Evolutionary conservation across 306 rosid genomes (phyloP), one percentile per base, ranked within the genome.

Genomic region (Ormosia semicastrata): DNA sequence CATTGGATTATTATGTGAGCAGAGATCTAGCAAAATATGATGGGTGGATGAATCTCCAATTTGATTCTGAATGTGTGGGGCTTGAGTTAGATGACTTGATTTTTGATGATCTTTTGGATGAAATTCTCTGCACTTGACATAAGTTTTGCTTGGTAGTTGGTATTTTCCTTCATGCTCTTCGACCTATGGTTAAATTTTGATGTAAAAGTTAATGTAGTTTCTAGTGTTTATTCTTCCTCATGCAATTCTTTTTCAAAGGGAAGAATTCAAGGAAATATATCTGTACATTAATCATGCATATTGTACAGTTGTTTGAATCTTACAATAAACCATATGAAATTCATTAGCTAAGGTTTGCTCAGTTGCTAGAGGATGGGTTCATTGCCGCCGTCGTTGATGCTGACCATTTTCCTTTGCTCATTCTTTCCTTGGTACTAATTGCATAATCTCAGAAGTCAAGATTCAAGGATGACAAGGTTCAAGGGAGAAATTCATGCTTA

Each of bases 31-130:
- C 87, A 34, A 92, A 75, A 81, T 59, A 58, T 49, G 91, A 91
- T 84, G 92, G 95, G 11, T 92, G 97, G 97, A 89, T 90, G 97
- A 88, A 94, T 81, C 94, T 94, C 2, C 97, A 90, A 36, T 94
- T 90, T 87, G 94, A 94, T 49, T 83, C 89, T 17, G 98, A 90
- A 78, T 89, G 94, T 71, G 91, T 89, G 72, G 98, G 90, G 52
- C 85, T 90, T 84, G 95, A 88, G 86, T 44, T 92, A 8, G 97
- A 94, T 73, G 94, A 94, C 79, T 52, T 89, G 79, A 91, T 92
- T 88, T 88, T 94, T 76, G 81, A 92, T 73, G 93, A 90, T 64
- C 90, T 94, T 36, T 73, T 92, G 80, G 94, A 92, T 15, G 95
- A 92, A 76, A 74, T 87, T 39, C 47, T 89, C 7, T 73, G 50